Conservation (phyloP, 129 eudicot species). For the Chrysanthemum seticuspe region DNA sequence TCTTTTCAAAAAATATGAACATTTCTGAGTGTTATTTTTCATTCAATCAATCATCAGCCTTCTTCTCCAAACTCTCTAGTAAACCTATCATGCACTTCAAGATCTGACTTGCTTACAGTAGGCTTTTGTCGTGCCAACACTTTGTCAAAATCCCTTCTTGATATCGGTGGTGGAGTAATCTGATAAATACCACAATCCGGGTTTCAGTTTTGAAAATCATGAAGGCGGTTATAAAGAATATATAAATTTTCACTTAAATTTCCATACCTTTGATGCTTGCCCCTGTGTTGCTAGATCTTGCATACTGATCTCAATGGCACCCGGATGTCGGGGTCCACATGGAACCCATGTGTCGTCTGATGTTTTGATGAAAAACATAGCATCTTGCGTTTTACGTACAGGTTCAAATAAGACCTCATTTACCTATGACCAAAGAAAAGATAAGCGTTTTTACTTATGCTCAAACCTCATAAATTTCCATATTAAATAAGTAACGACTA, state of each 20-base stretch:
- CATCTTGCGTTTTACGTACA: constrained; percentile 63
- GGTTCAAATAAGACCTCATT: constrained; percentile 65
- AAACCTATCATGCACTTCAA: constrained; percentile 55
- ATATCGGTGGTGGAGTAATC: constrained; percentile 57
- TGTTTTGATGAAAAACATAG: constrained; percentile 45
- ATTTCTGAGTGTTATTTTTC: neutral
- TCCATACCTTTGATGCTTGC: constrained; percentile 51
- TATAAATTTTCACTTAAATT: neutral
- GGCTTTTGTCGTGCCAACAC: constrained; percentile 56
- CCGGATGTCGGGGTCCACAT: constrained; percentile 65
- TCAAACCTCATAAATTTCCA: neutral
- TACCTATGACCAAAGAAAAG: constrained; percentile 35
- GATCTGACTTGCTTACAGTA: constrained; percentile 59
- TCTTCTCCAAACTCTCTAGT: constrained; percentile 68
- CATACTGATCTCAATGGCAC: constrained; percentile 60
- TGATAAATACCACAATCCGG: constrained; percentile 20
- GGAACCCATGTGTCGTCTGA: constrained; percentile 45
- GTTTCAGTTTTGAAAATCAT: constrained; percentile 6
- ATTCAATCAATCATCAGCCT: constrained; percentile 38
- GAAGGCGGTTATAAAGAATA: neutral
- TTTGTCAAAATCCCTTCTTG: constrained; percentile 53
- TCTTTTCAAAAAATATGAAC: constrained; percentile 18
- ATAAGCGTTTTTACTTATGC: neutral
- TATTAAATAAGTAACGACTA: too few species aligned
- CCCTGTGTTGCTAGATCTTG: constrained; percentile 61